Evolutionary conservation across 2,329 filamentous ascomycete species (phyloP).

Genomic region (Trichoderma cornu-damae): DNA sequence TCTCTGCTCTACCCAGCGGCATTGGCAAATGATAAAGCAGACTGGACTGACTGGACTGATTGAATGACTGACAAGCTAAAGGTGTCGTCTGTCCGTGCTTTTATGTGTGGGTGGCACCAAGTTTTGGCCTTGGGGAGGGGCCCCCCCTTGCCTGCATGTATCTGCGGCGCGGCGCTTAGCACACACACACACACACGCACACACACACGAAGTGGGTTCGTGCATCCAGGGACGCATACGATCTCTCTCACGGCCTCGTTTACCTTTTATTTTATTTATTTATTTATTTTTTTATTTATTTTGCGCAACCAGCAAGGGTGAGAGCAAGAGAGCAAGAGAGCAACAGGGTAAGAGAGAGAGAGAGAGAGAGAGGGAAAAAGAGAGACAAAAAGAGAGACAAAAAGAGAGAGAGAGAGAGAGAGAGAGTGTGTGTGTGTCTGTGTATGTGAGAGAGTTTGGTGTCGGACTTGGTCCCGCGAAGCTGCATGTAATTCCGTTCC

Average conservation of each 20-base stretch:
- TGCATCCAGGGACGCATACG: background rate
- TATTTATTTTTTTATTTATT: background rate
- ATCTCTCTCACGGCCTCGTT: conserved; percentile 8
- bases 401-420: background rate
- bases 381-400: background rate
- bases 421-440: background rate
- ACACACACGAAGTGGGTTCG: background rate
- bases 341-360: too few species aligned
- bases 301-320: conserved; percentile 3
- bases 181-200: background rate
- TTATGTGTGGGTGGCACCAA: conserved; percentile 4
- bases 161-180: conserved; percentile 16
- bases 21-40: background rate
- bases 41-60: background rate
- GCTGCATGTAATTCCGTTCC: conserved; percentile 18
- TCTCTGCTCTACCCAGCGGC: background rate
- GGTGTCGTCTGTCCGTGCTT: background rate
- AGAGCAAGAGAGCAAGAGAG: too few species aligned
- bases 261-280: background rate
- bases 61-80: background rate
- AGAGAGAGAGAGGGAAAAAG: background rate
- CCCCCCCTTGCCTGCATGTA: conserved; percentile 9
- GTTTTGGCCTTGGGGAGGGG: background rate
- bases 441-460: too few species aligned
- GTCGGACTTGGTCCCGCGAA: background rate